These are phyloP conservation scores for Chimonanthus praecox DNA, from an alignment of 164 flowering plant genomes.

Conservation along the genomic window DNA sequence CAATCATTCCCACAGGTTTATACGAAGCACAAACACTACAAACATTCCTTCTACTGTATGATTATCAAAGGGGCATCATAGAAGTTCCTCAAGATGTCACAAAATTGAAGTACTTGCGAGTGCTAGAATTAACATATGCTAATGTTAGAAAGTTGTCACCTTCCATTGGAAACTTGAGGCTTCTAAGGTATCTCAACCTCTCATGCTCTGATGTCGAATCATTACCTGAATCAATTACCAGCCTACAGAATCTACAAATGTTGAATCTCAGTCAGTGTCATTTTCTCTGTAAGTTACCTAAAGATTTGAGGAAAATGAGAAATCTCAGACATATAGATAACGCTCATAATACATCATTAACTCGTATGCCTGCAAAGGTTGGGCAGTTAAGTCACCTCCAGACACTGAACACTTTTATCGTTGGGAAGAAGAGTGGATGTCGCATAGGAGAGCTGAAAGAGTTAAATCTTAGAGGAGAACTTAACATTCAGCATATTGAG, in stretches of 20 bases:
- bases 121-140: constrained; percentile 1
- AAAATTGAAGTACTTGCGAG: not conserved
- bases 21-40: not conserved
- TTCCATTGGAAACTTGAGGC: constrained; percentile 8
- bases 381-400: constrained; percentile 1
- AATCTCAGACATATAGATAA: constrained; percentile 3
- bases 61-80: not conserved
- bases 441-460: constrained; percentile 1
- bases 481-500: not conserved
- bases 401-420: not conserved
- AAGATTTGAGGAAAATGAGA: constrained; percentile 1
- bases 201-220: not conserved
- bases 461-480: constrained; percentile 1
- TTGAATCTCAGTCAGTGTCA: constrained; percentile 1
- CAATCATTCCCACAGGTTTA: not conserved
- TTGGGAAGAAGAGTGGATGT: not conserved
- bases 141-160: not conserved
- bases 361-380: not conserved
- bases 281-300: constrained; percentile 4
- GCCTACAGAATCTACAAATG: constrained; percentile 3
- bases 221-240: constrained; percentile 12
- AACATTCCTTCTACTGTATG: not conserved
- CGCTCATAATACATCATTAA: not conserved
- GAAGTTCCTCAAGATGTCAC: not conserved
- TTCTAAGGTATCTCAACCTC: constrained; percentile 13